Evolutionary conservation across 441 rosid genomes (phyloP), one percentile per base, ranked within the genome.

Genomic region (Brassica balearica): DNA sequence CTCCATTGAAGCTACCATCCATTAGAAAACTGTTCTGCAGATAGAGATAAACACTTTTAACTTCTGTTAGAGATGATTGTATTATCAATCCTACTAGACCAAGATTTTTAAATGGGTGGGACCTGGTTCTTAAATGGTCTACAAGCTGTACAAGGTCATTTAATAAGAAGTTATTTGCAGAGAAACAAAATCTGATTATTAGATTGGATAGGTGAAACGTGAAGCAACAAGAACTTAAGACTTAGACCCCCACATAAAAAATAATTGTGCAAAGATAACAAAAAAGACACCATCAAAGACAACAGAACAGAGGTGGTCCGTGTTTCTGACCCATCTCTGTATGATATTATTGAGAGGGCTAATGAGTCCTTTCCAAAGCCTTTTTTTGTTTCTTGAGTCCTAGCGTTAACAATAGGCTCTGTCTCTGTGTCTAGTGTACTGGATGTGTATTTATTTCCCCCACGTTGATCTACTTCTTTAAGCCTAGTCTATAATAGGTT

Each of bases 1-100:
- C 90, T 55, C 83, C 58, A 5, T 89, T 85, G 74, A 86, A 87
- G 83, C 83, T 87, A 77, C 89, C 76, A 56, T 88, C 96, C 61
- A 85, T 79, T 41, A 90, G 66, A 73, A 89, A 84, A 69, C 84
- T 88, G 65, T 77, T 81, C 99, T 95, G 84, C 88, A 83, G 60
- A 34, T 8, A 41, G 60, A 15, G 60, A 15, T 14, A 19, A 63
- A 12, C 55, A 23, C 4, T 5, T 32, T 14, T 48, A 72, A 14
- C 62, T 22, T 43, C 8, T 7, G 17, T 70, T 64, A 67, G 55
- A 59, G 55, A 78, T 72, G 55, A 66, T 20, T 64, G 12, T 51
- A 66, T 72, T 65, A 43, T 3, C 27, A 65, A 27, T 25, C 27
- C 4, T 25, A 25, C 3, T 11, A 9, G 73, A 71, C 22, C 68